phyloP scores from a whole-genome alignment of 1,284 basidiomycete species.

The Ceratobasidium sp. region DNA sequence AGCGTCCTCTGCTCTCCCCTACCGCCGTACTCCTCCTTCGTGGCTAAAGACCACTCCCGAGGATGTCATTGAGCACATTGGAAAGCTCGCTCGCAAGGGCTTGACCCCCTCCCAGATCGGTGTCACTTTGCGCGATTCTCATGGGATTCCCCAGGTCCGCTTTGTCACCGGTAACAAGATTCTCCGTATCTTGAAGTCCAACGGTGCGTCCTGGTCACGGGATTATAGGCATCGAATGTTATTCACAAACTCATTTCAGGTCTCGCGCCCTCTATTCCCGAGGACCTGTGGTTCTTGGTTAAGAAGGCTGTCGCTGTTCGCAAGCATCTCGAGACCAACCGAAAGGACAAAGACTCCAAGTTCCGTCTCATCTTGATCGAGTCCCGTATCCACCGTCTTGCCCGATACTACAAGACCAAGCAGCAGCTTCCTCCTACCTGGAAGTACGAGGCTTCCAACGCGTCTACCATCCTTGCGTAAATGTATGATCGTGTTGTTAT shows the following conservation, averaged over 20 bases:
- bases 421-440: slow-evolving; percentile 97
- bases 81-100: slow-evolving; percentile 98
- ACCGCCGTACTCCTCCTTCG: slow-evolving; percentile 92
- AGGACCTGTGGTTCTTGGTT: slow-evolving; percentile 99
- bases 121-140: slow-evolving; percentile 97
- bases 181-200: slow-evolving; percentile 95
- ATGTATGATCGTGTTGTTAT: neutral
- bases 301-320: slow-evolving; percentile 99
- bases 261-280: slow-evolving; percentile 96
- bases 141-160: slow-evolving; percentile 97
- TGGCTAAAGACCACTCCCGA: slow-evolving; percentile 98
- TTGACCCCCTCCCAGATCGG: slow-evolving; percentile 98
- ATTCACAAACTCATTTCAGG: slow-evolving; percentile 61
- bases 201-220: slow-evolving; percentile 67
- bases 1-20: slow-evolving; percentile 97
- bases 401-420: slow-evolving; percentile 86
- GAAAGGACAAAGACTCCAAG: slow-evolving; percentile 98
- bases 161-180: slow-evolving; percentile 99
- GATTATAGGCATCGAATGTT: slow-evolving; percentile 6
- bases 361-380: slow-evolving; percentile 99
- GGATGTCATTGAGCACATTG: slow-evolving; percentile 95
- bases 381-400: slow-evolving; percentile 96
- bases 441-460: slow-evolving; percentile 96
- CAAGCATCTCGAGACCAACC: slow-evolving; percentile 98
- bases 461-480: slow-evolving; percentile 84